phyloP scores from a whole-genome alignment of 495 filamentous ascomycete species.

The Penicillium lividum region DNA sequence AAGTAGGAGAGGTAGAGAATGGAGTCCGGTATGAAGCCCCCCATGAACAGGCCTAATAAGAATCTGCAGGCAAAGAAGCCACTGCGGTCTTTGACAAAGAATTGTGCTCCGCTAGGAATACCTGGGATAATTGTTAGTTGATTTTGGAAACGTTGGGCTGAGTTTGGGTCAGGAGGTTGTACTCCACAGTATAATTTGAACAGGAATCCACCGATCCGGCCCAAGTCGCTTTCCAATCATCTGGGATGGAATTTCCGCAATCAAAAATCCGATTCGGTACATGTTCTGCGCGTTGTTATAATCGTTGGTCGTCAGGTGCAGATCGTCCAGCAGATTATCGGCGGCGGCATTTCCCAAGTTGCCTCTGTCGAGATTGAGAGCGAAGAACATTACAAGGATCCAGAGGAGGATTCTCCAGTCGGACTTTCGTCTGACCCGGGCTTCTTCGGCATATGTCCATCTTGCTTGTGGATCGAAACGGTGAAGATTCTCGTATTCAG shows the following conservation, averaged over 20 bases:
- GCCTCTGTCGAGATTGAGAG: constrained; percentile 64
- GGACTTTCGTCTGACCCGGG: constrained; percentile 36
- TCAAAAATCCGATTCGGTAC: constrained; percentile 33
- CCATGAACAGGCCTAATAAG: constrained; percentile 32
- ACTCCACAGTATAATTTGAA: constrained; percentile 34
- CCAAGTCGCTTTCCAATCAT: constrained; percentile 60
- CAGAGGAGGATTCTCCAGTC: constrained; percentile 54
- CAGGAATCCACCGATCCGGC: constrained; percentile 50
- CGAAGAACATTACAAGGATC: constrained; percentile 73
- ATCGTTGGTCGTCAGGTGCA: constrained; percentile 53
- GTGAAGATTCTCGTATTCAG: constrained; percentile 54
- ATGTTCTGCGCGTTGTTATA: constrained; percentile 61
- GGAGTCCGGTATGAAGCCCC: constrained; percentile 31
- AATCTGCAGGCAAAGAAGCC: constrained; percentile 33
- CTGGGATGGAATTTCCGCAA: constrained; percentile 63
- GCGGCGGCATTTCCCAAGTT: constrained; percentile 40
- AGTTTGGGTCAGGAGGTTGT: constrained; percentile 13
- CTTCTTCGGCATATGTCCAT: constrained; percentile 55
- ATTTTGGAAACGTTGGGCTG: too few relatives aligned
- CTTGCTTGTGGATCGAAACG: constrained; percentile 52
- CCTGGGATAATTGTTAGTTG: too few relatives aligned
- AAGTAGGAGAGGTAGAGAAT: constrained; percentile 71
- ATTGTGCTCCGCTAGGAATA: constrained; percentile 21
- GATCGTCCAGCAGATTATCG: constrained; percentile 56
- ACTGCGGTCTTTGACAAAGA: constrained; percentile 28